Conservation (phyloP, 805 yeast species). For the Wickerhamiella azymoides region DNA sequence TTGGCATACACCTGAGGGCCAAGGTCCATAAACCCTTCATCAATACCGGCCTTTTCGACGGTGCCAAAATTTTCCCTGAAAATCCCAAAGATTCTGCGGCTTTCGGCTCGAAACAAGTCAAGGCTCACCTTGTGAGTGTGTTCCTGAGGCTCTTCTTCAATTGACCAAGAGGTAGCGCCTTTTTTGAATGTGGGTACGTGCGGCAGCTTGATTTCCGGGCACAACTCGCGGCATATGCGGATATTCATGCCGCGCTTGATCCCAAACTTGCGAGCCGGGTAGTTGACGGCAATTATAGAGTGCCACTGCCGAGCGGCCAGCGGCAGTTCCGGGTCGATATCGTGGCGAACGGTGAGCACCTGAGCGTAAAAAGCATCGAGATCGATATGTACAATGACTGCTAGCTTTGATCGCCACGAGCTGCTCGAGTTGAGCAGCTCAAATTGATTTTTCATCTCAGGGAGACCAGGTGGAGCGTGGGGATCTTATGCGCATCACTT, state of each 20-base stretch:
- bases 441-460: not conserved
- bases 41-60: slow-evolving; percentile 91
- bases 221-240: slow-evolving; percentile 53
- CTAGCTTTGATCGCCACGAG: slow-evolving; percentile 44
- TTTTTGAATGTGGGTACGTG: slow-evolving; percentile 90
- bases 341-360: slow-evolving; percentile 68
- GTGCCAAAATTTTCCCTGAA: slow-evolving; percentile 47
- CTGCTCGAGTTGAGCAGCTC: slow-evolving; percentile 2
- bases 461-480: no score
- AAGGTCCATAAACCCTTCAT: slow-evolving; percentile 78
- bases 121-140: slow-evolving; percentile 66
- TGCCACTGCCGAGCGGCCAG: slow-evolving; percentile 93
- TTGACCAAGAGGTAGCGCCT: slow-evolving; percentile 77
- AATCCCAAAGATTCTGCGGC: slow-evolving; percentile 59
- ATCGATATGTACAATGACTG: slow-evolving; percentile 77
- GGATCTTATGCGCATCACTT: no score
- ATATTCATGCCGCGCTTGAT: slow-evolving; percentile 64
- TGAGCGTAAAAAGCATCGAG: slow-evolving; percentile 95
- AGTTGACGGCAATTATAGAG: slow-evolving; percentile 67
- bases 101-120: slow-evolving; percentile 83
- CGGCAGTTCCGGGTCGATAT: slow-evolving; percentile 53
- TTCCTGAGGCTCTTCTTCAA: slow-evolving; percentile 35
- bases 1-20: slow-evolving; percentile 46
- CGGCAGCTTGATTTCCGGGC: slow-evolving; percentile 62
- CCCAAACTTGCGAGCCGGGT: slow-evolving; percentile 75